Evolutionary conservation across 1,284 basidiomycete genomes (phyloP), one percentile per base, ranked within the genome.

Genomic region (Garcileccinum viscosum): DNA sequence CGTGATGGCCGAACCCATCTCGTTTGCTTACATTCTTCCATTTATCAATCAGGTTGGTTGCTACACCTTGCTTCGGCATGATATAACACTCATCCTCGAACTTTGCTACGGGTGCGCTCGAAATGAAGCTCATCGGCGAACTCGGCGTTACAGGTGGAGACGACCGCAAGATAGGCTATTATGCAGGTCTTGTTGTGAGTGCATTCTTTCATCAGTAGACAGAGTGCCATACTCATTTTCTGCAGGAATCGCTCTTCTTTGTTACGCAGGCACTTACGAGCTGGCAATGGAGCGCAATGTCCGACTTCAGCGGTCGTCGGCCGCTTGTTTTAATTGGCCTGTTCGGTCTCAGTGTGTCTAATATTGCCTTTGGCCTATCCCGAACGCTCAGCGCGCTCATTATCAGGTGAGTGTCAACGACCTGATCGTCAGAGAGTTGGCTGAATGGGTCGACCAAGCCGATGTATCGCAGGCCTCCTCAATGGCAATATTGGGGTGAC

Each of bases 301-400:
- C 92, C 8, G 93, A 94, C 75, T 83, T 85, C 53, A 80, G 93
- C 44, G 93, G 93, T 33, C 88, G 93, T 37, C 90, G 89, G 69
- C 93, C 92, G 5, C 87, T 94, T 50, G 85, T 94, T 70, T 82
- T 94, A 66, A 81, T 81, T 4, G 93, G 93, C 4, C 78, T 93
- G 4, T 80, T 86, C 30, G 93, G 93, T 14, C 77, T 93, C 15
- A 88, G 89, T 11, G 60, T 90, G 8, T 92, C 90, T 22, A 92
- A 92, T 86, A 87, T 88, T 72, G 87, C 86, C 72, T 93, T 94
- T 76, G 93, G 93, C 14, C 78, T 94, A 35, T 92, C 92, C 2
- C 87, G 80, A 62, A 90, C 90, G 0, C 90, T 93, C 71, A 85
- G 84, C 82, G 87, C 86, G 24, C 83, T 92, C 2, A 86, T 92